Base-by-base conservation (phyloP, 2,329 filamentous ascomycete genomes). In the Epichloe typhina region DNA sequence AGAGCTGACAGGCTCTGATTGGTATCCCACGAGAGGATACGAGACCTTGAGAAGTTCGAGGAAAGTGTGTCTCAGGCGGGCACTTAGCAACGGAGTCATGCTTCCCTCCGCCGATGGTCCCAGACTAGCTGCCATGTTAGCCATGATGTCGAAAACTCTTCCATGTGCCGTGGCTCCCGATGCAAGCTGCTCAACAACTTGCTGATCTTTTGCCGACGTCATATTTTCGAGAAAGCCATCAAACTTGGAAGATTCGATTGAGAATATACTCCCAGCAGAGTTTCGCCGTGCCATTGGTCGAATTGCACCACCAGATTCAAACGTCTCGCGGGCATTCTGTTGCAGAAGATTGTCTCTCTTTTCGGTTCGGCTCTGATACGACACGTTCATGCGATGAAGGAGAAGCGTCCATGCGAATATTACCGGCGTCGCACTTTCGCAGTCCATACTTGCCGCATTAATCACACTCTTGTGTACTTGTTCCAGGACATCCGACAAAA, bases 391-490 rank as follows among this genome's bases (percentile, higher is more conserved):
- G 26, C 77, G 75, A 59, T 85, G 79, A 9, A 90, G 72, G 26
- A 95, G 77, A 46, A 91, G 72, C 4, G 83, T 81, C 90, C 90
- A 97, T 3, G 86, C 80, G 57, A 94, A 86, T 19, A 88, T 76
- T 17, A 86, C 80, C 1, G 88, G 87, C 50, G 79, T 81, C 19
- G 86, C 85, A 37, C 79, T 79, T 38, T 73, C 70, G n/a, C 79
- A 72, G 15, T 75, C 75, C 19, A 68, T 62, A 31, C 73, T 73
- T 12, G 80, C 76, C 7, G 82, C 79, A 50, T 73, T 70, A 23
- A 83, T 67, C 36, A 95, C 73, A n/a, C 84, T 77, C 49, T 77
- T 76, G 57, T 91, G 88, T 13, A 95, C 77, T 50, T 82, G 77
- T 46, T 79, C 76, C n/a, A 95, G 72, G 19, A 85, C 79, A 6